Conservation (phyloP, 108 stramenopile genomes). For the Cyclotella cryptica region DNA sequence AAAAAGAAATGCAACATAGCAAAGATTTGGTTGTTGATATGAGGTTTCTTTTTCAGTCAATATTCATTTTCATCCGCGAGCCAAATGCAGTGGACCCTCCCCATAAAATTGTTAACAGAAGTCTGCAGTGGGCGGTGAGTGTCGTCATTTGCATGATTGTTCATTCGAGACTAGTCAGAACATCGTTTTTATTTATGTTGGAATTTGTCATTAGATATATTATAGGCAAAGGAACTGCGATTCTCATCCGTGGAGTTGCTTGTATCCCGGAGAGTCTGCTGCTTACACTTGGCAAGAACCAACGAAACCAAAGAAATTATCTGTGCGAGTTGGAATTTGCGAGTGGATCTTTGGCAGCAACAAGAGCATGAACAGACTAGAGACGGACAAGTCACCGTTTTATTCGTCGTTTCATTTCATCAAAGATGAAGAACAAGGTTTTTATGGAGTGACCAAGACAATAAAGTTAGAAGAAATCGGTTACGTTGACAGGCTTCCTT, state of each 20-base stretch:
- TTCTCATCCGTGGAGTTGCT: slow-evolving; percentile 75
- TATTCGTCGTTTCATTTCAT: slow-evolving; percentile 61
- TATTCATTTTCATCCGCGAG: slow-evolving; percentile 78
- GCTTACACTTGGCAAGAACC: slow-evolving; percentile 92
- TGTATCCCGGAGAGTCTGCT: slow-evolving; percentile 79
- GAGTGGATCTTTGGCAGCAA: slow-evolving; percentile 31
- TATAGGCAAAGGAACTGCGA: slow-evolving; percentile 86
- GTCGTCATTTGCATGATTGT: neutral
- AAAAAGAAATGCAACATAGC: slow-evolving; percentile 1
- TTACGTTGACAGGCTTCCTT: slow-evolving; percentile 65
- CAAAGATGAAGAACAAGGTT: slow-evolving; percentile 76
- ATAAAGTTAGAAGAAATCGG: slow-evolving; percentile 92
- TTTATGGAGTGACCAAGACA: slow-evolving; percentile 69
- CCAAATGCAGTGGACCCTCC: slow-evolving; percentile 66
- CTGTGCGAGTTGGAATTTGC: slow-evolving; percentile 68
- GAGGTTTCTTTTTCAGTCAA: slow-evolving; percentile 79
- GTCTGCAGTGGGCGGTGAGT: slow-evolving; percentile 55
- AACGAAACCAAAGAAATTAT: slow-evolving; percentile 82
- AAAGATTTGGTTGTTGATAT: slow-evolving; percentile 80
- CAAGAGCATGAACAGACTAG: neutral
- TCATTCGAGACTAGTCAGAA: neutral
- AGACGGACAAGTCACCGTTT: slow-evolving; percentile 15
- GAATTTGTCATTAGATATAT: slow-evolving; percentile 61
- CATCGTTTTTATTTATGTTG: neutral
- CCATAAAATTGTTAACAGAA: slow-evolving; percentile 88